Evolutionary conservation across 116 monocot species (phyloP).

Genomic region (Phalaenopsis hybrid): DNA sequence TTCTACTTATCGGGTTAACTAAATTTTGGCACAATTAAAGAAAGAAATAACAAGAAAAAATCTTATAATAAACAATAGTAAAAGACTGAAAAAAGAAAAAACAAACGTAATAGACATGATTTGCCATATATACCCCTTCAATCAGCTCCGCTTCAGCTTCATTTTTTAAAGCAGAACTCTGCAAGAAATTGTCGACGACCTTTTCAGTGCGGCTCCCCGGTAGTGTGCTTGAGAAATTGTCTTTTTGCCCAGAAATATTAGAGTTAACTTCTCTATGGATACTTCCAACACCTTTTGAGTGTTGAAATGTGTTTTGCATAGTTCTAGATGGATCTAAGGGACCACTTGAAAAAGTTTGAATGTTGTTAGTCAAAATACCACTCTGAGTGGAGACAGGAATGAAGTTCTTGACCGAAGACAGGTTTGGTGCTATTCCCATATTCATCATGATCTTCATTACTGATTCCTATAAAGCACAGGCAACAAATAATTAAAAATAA

Average conservation of each 20-base stretch:
- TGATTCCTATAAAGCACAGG: conserved; percentile 38
- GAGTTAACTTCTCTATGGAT: conserved; percentile 5
- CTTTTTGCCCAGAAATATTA: conserved; percentile 13
- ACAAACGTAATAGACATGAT: background rate
- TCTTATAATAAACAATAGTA: background rate
- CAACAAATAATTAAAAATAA: conserved; percentile 12
- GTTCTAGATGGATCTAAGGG: conserved; percentile 21
- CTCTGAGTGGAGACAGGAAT: conserved; percentile 31
- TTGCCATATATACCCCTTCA: background rate
- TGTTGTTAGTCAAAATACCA: conserved; percentile 13
- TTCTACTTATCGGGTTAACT: background rate
- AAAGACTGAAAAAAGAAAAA: background rate
- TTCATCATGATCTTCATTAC: conserved; percentile 45
- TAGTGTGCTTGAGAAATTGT: conserved; percentile 17
- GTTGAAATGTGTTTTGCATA: conserved; percentile 8
- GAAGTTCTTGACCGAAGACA: conserved; percentile 30
- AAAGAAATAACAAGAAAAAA: background rate
- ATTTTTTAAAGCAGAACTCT: conserved; percentile 55
- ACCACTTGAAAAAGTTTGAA: conserved; percentile 15
- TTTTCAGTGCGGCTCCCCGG: conserved; percentile 49
- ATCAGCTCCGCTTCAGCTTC: conserved; percentile 12
- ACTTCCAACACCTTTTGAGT: conserved; percentile 9
- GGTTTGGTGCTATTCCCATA: conserved; percentile 29
- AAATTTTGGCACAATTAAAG: background rate
- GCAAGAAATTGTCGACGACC: conserved; percentile 61